Evolutionary conservation across 192 early-diverging fungal genomes (phyloP).

Genomic region (Linnemannia exigua): DNA sequence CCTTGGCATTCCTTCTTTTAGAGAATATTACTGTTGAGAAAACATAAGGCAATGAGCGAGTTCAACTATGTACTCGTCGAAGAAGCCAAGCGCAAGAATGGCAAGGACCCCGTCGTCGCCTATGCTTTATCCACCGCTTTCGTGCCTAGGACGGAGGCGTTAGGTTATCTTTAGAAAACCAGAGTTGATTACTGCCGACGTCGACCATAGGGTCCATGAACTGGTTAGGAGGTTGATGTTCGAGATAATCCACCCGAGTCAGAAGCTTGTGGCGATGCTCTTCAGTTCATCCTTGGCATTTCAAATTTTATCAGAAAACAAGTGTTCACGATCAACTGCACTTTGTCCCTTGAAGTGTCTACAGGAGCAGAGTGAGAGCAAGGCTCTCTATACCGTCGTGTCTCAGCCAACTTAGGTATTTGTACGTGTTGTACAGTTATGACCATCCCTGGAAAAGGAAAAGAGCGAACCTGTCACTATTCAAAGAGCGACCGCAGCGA

Average conservation of each 20-base stretch:
- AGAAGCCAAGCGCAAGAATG: conserved; percentile 5
- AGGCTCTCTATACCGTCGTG: not conserved
- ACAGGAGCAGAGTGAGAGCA: no score
- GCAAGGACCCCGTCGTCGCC: conserved; percentile 30
- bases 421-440: conserved; percentile 16
- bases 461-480: conserved; percentile 18
- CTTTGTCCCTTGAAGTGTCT: no score
- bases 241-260: conserved; percentile 45
- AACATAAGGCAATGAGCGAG: conserved; percentile 24
- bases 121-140: conserved; percentile 24
- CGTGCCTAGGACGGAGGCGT: conserved; percentile 19
- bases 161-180: conserved; percentile 27
- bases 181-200: conserved; percentile 26
- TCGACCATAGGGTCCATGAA: conserved; percentile 13
- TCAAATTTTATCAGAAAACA: conserved; percentile 41
- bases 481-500: conserved; percentile 16
- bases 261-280: conserved; percentile 27
- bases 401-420: conserved; percentile 33
- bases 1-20: not conserved
- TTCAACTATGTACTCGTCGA: conserved; percentile 34
- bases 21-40: conserved; percentile 28
- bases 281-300: conserved; percentile 34
- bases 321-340: no score
- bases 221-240: conserved; percentile 12
- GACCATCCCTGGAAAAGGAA: not conserved